Percentiles rank a stretch among this genome's conserved stretches.
Conservation (phyloP, 2,329 filamentous ascomycete species). For the Cladosporium colombiae region DNA sequence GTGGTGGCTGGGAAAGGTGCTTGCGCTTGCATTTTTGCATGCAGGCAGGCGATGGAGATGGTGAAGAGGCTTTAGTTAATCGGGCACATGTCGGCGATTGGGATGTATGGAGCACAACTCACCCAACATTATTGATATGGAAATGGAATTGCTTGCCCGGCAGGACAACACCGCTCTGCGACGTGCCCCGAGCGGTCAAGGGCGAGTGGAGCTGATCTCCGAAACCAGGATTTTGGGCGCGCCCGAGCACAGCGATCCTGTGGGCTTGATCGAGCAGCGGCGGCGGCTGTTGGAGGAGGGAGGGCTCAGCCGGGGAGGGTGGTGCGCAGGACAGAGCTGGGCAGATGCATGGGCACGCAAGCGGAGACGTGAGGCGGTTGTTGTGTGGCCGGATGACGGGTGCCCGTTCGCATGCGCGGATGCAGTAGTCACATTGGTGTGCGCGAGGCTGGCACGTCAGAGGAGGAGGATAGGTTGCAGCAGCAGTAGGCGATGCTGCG, state of each 20-base stretch:
- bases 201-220: not conserved
- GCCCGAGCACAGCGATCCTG: constrained; percentile 15
- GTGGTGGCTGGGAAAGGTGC: constrained; percentile 4
- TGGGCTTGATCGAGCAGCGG: constrained; percentile 4
- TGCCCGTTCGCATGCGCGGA: constrained; percentile 6
- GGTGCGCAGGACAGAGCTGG: constrained; percentile 4
- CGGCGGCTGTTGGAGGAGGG: not conserved
- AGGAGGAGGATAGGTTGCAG: not conserved
- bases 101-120: not conserved
- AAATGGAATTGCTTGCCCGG: not conserved
- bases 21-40: not conserved
- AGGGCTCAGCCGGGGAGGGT: not conserved
- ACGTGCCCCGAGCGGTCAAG: not conserved
- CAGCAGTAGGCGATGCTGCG: not conserved
- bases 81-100: constrained; percentile 10
- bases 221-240: constrained; percentile 2
- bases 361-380: constrained; percentile 8
- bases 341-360: constrained; percentile 7
- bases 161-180: constrained; percentile 1
- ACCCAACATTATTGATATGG: not conserved
- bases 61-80: not conserved
- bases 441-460: not conserved
- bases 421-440: constrained; percentile 1
- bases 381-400: constrained; percentile 12
- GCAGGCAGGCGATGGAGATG: not conserved